Conservation (phyloP, 1,284 basidiomycete species). For the Sanghuangporus baumii region DNA sequence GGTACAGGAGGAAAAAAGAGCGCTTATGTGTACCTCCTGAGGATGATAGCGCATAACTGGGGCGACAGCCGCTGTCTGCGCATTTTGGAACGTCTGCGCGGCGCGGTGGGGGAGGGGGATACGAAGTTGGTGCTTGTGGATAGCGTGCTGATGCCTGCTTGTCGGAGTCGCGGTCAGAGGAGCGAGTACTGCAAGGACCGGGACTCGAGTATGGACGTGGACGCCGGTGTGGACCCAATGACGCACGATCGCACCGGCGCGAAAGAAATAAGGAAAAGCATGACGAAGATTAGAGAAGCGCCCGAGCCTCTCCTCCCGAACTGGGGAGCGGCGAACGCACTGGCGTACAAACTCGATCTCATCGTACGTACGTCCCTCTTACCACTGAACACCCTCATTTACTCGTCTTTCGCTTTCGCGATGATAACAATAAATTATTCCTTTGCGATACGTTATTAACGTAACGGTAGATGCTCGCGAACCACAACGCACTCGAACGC, state of each 20-base stretch:
- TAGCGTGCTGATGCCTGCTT: constrained; percentile 11
- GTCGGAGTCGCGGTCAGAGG: not conserved
- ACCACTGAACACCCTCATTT: not conserved
- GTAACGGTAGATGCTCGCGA: constrained; percentile 18
- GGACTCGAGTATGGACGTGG: not conserved
- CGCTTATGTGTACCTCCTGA: constrained; percentile 13
- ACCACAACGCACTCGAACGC: constrained; percentile 20
- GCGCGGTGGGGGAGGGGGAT: not conserved
- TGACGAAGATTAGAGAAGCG: not conserved
- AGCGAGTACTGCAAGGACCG: not conserved
- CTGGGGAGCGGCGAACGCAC: constrained; percentile 17
- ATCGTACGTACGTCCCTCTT: constrained; percentile 6
- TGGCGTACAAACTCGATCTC: constrained; percentile 20
- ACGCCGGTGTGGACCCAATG: not conserved
- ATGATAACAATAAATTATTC: too few relatives aligned
- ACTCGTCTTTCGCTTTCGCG: too few relatives aligned
- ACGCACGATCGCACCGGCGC: not conserved
- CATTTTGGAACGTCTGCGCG: constrained; percentile 5
- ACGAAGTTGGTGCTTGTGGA: constrained; percentile 15
- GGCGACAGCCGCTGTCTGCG: constrained; percentile 12
- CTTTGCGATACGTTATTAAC: too few relatives aligned
- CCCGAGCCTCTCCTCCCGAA: constrained; percentile 20
- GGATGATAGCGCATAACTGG: constrained; percentile 18
- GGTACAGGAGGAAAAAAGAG: too few relatives aligned
- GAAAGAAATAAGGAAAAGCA: not conserved